Evolutionary conservation across 768 basidiomycete species (phyloP), one percentile per base, ranked within the genome.

Genomic region (Collybia mongolica): DNA sequence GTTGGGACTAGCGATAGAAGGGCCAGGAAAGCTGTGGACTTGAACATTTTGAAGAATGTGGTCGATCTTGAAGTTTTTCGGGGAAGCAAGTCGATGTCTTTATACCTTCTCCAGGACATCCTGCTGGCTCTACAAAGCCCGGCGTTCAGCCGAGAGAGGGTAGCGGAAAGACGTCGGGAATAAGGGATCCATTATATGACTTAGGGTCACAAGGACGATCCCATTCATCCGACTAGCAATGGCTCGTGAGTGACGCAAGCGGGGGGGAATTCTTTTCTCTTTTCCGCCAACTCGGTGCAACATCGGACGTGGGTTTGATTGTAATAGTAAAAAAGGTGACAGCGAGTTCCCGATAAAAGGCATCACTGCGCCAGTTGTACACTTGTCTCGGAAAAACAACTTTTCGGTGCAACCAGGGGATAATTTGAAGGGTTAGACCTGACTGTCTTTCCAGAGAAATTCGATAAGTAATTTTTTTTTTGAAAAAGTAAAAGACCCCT

Each of bases 21-120:
- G 51, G 74, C 70, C 51, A 74, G 54, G 50, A 78, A 64, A 40
- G 75, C 65, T 47, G 73, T 61, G 56, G 72, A 74, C 67, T 74
- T 77, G 64, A 75, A 73, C 79, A 77, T 79, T 62, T 60, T 64
- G 47, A 44, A 22, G 43, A 19, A 26, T 42, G 43, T 47, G 39
- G 18, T 19, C 39, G 40, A 51, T 54, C 24, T 39, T 54, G 52
- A 37, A 36, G 58, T 41, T 26, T n/a, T 50, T 37, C 2, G 36
- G 40, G 43, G 44, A 32, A 37, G 39, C 41, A 39, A 28, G 11
- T 7, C 23, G 19, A 43, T 15, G 39, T 17, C 41, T 58, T 58
- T 60, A 55, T 56, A 60, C 43, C 40, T 20, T 39, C 28, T 36
- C 17, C 24, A 24, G 28, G 39, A 39, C 15, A 35, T 5, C 26